Percentiles rank a stretch among this genome's conserved stretches.
phyloP scores from a whole-genome alignment of 2,329 filamentous ascomycete species.

The Penicillium sp. region DNA sequence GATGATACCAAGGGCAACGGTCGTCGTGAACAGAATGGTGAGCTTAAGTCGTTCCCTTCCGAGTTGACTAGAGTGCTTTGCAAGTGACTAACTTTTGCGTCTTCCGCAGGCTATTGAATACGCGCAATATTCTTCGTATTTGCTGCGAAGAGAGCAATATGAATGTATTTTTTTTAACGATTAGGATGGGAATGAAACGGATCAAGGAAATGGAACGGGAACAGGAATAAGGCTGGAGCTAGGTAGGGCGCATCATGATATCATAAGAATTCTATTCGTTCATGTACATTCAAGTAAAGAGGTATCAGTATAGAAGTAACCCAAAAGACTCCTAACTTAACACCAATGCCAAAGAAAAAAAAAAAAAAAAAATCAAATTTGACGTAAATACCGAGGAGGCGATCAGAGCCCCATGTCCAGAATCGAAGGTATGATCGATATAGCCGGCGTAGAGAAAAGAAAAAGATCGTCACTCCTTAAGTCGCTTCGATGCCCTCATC shows the following conservation, averaged over 20 bases:
- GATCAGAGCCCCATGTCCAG: too few relatives aligned
- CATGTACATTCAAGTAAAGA: conserved; percentile 7
- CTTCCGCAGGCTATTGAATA: conserved; percentile 15
- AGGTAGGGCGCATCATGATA: conserved; percentile 4
- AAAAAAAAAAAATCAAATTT: background rate
- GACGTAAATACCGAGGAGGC: too few relatives aligned
- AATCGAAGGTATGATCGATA: background rate
- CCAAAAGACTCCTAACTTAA: background rate
- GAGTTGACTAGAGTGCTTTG: background rate
- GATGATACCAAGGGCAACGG: conserved; percentile 33
- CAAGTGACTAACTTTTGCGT: background rate
- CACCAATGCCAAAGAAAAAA: conserved; percentile 1
- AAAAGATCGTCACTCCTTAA: conserved; percentile 45
- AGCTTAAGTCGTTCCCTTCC: conserved; percentile 13
- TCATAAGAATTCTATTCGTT: conserved; percentile 1
- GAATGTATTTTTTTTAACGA: too few relatives aligned
- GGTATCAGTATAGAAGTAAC: conserved; percentile 11
- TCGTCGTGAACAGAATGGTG: conserved; percentile 50
- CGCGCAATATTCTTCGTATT: too few relatives aligned
- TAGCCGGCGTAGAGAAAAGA: background rate
- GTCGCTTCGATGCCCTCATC: conserved; percentile 55
- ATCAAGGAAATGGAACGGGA: too few relatives aligned
- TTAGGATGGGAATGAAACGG: too few relatives aligned
- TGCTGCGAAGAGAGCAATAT: too few relatives aligned
- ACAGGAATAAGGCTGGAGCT: background rate